Evolutionary conservation across 306 rosid genomes (phyloP).

Genomic region (barrel medic (Medicago truncatula)): MtrunA17r5.0-ANR NC_053043.1:4617001-4617500

Average conservation of each 20-base stretch:
- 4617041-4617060: slow-evolving; percentile 12
- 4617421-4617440: background rate
- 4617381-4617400: slow-evolving; percentile 35
- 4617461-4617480: background rate
- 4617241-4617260: slow-evolving; percentile 64
- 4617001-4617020: background rate
- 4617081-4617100: slow-evolving; percentile 1
- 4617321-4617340: slow-evolving; percentile 73
- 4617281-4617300: slow-evolving; percentile 57
- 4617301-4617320: slow-evolving; percentile 63
- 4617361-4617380: slow-evolving; percentile 91
- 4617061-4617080: background rate
- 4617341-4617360: slow-evolving; percentile 59
- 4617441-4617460: background rate
- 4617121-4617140: background rate
- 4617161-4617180: background rate
- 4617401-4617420: background rate
- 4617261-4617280: slow-evolving; percentile 68
- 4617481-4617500: background rate
- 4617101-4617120: slow-evolving; percentile 24
- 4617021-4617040: background rate
- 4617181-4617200: no score
- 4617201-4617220: slow-evolving; percentile 28
- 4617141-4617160: background rate
- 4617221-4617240: slow-evolving; percentile 67